Base-by-base conservation (phyloP, 495 filamentous ascomycete genomes). In the Podospora pseudoanserina region DNA sequence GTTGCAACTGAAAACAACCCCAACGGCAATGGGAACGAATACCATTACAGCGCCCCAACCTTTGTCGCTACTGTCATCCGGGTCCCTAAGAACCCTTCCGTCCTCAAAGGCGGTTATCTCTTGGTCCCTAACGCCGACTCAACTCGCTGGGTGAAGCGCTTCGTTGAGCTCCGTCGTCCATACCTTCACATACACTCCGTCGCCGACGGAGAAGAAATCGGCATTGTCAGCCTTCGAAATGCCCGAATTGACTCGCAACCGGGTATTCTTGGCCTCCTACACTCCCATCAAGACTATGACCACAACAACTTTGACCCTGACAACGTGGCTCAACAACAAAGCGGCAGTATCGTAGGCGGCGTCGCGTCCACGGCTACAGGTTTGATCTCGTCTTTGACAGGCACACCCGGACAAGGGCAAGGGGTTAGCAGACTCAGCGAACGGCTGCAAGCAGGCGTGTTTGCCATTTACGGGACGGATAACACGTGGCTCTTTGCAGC, bases 401-500 rank as follows among this genome's bases (percentile, higher is more conserved):
- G 67, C 32, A 54, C 68, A 34, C 59, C 54, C 5, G 69, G 67
- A n/a, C 72, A 70, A 53, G 68, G 66, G 0, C 59, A 54, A 5
- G 81, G 79, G 39, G 71, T 82, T 30, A 67, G 71, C 73, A 80
- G 74, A 71, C 67, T 86, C 71, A 77, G 79, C 80, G 71, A 87
- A 77, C 74, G 85, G 83, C 63, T 86, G 80, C 80, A 84, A 66
- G 85, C 87, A 39, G 90, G 90, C 71, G 89, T 98, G 53, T 99
- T 94, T 82, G 95, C 96, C 15, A 87, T 99, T 60, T 98, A 97
- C 75, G 94, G 92, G 53, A 89, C 89, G 68, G 88, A 94, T 73
- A 97, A 97, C 73, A 96, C 94, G 53, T 99, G 91, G 86, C 82
- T 99, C 63, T 98, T 99, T 79, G 92, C 92, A 27, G 91, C 92